phyloP scores from a whole-genome alignment of 2,329 filamentous ascomycete genomes.

The Exserohilum turcica region DNA sequence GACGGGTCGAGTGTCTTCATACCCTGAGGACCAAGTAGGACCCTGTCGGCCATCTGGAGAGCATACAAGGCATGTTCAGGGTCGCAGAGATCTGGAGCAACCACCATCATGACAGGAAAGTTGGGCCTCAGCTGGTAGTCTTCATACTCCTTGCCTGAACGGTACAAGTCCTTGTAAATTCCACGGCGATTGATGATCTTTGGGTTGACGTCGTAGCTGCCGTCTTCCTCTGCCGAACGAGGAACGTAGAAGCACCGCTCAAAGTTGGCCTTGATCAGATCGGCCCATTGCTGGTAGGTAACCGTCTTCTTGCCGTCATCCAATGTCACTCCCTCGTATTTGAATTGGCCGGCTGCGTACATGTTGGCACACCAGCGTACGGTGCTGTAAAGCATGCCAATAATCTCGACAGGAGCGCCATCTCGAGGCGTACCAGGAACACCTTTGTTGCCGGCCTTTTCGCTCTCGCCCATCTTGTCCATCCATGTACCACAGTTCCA shows the following conservation, averaged over 20 bases:
- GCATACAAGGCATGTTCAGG: slow-evolving; percentile 77
- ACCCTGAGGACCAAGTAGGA: slow-evolving; percentile 82
- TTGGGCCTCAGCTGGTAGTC: slow-evolving; percentile 96
- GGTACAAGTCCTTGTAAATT: slow-evolving; percentile 97
- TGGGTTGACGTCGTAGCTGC: slow-evolving; percentile 78
- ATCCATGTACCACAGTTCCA: slow-evolving; percentile 98
- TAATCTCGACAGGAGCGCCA: slow-evolving; percentile 93
- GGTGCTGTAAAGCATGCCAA: slow-evolving; percentile 87
- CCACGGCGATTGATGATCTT: slow-evolving; percentile 84
- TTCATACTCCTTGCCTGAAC: slow-evolving; percentile 91
- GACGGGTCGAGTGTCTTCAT: slow-evolving; percentile 95
- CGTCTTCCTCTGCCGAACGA: slow-evolving; percentile 69
- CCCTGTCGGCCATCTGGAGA: slow-evolving; percentile 77
- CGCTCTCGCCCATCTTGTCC: slow-evolving; percentile 99
- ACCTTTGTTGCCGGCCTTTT: slow-evolving; percentile 87
- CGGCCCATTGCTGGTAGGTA: slow-evolving; percentile 78
- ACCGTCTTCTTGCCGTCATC: slow-evolving; percentile 63
- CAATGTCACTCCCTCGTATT: slow-evolving; percentile 73
- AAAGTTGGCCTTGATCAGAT: slow-evolving; percentile 80
- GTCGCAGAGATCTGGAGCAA: slow-evolving; percentile 86
- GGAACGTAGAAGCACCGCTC: slow-evolving; percentile 93
- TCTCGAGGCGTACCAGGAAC: slow-evolving; percentile 96
- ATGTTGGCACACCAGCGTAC: slow-evolving; percentile 78
- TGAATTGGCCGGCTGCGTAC: slow-evolving; percentile 70
- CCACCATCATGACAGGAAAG: slow-evolving; percentile 93